Conservation (phyloP, 805 yeast genomes). For the Yamadazyma takamatsuzukensis region DNA sequence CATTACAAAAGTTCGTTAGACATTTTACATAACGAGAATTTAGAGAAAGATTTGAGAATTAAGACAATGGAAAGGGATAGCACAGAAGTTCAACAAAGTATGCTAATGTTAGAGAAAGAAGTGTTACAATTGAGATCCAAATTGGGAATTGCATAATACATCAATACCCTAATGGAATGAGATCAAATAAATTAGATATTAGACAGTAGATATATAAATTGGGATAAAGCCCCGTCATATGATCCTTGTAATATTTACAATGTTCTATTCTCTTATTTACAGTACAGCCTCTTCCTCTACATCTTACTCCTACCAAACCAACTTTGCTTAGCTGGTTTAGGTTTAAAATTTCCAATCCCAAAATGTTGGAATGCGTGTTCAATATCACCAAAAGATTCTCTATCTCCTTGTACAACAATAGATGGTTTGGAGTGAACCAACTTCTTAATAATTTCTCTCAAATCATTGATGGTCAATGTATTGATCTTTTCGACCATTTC, state of each 20-base stretch:
- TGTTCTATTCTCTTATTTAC: too few relatives aligned
- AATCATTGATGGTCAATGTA: constrained; percentile 59
- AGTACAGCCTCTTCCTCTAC: too few relatives aligned
- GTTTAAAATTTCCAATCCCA: constrained; percentile 59
- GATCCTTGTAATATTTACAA: too few relatives aligned
- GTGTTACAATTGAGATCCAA: constrained; percentile 48
- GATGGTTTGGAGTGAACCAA: constrained; percentile 82
- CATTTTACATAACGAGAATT: constrained; percentile 34
- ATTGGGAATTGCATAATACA: constrained; percentile 11
- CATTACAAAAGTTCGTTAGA: constrained; percentile 37
- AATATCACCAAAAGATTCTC: constrained; percentile 84
- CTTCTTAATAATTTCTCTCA: constrained; percentile 68
- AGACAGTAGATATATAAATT: too few relatives aligned
- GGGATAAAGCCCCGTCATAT: too few relatives aligned
- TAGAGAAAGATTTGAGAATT: constrained; percentile 41
- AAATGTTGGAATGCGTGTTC: constrained; percentile 57
- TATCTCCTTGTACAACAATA: constrained; percentile 82
- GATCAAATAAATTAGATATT: too few relatives aligned
- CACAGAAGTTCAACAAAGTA: constrained; percentile 50
- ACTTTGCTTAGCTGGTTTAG: constrained; percentile 4
- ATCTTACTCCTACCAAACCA: too few relatives aligned
- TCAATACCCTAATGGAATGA: neutral
- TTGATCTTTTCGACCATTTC: constrained; percentile 84
- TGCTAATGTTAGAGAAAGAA: constrained; percentile 53
- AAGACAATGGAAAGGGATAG: constrained; percentile 55